Evolutionary conservation across 164 flowering plant genomes (phyloP).

Genomic region (Aristolochia californica): DNA sequence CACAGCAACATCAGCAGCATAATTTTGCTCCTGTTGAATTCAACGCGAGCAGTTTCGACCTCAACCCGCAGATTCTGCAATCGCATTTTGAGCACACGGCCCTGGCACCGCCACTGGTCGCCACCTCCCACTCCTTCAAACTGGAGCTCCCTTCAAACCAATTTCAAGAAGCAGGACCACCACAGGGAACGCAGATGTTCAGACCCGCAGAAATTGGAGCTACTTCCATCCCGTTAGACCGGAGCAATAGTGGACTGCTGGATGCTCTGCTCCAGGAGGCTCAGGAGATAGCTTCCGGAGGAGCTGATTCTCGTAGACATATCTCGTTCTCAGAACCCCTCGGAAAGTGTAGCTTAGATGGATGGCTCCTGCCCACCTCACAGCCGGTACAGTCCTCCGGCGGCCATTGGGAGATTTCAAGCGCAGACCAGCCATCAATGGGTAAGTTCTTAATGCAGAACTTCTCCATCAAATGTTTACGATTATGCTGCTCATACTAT

Average conservation of each 20-base stretch:
- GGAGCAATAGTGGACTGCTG: slow-evolving; percentile 25
- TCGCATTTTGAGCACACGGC: slow-evolving; percentile 7
- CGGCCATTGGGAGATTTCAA: slow-evolving; percentile 1
- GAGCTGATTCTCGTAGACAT: slow-evolving; percentile 5
- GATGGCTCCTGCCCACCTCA: slow-evolving; percentile 10
- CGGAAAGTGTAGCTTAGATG: neutral
- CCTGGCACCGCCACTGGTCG: slow-evolving; percentile 5
- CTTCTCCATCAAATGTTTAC: neutral
- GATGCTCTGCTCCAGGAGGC: slow-evolving; percentile 37
- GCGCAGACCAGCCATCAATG: slow-evolving; percentile 10
- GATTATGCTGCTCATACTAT: too few species aligned
- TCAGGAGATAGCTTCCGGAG: slow-evolving; percentile 13
- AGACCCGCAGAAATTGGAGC: slow-evolving; percentile 7
- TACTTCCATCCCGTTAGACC: slow-evolving; percentile 3
- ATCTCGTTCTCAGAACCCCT: neutral
- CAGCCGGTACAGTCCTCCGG: slow-evolving; percentile 9
- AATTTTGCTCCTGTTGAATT: neutral
- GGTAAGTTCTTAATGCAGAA: slow-evolving; percentile 7
- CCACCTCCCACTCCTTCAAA: slow-evolving; percentile 11
- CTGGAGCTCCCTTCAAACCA: slow-evolving; percentile 41
- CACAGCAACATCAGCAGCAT: neutral
- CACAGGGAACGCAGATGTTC: slow-evolving; percentile 5
- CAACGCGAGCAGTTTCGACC: slow-evolving; percentile 8
- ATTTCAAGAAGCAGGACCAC: slow-evolving; percentile 7
- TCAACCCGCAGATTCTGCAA: slow-evolving; percentile 6